Evolutionary conservation across 129 eudicot species (phyloP).

Genomic region (Heracleum sosnowskyi): DNA sequence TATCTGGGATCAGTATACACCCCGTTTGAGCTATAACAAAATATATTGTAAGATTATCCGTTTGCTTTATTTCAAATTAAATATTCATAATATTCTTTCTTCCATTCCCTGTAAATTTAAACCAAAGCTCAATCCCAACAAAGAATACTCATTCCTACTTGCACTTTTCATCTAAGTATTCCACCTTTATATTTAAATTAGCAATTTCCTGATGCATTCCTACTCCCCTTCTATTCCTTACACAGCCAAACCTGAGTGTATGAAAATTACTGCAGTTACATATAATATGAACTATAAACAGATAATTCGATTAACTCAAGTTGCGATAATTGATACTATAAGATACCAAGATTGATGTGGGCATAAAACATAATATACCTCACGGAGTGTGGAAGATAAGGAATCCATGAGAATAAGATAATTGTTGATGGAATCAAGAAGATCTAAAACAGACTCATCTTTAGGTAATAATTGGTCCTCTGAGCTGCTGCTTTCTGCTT

Average conservation of each 20-base stretch:
- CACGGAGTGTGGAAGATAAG: conserved; percentile 68
- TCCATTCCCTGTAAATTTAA: too few relatives aligned
- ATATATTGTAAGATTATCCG: too few relatives aligned
- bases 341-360: too few relatives aligned
- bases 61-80: too few relatives aligned
- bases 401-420: conserved; percentile 50
- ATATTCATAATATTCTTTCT: too few relatives aligned
- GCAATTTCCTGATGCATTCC: too few relatives aligned
- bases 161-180: background rate
- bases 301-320: background rate
- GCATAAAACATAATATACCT: conserved; percentile 28
- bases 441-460: conserved; percentile 30
- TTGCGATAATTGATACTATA: background rate
- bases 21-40: background rate
- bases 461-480: background rate
- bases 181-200: background rate
- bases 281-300: too few relatives aligned
- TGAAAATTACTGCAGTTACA: too few relatives aligned
- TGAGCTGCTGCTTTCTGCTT: background rate
- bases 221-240: too few relatives aligned
- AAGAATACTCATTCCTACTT: background rate
- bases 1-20: background rate
- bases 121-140: background rate
- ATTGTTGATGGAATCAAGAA: conserved; percentile 58
- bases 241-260: too few relatives aligned